Percentiles rank a stretch among this genome's conserved stretches.
phyloP scores from a whole-genome alignment of 345 rosid genomes.

The Heritiera littoralis region DNA sequence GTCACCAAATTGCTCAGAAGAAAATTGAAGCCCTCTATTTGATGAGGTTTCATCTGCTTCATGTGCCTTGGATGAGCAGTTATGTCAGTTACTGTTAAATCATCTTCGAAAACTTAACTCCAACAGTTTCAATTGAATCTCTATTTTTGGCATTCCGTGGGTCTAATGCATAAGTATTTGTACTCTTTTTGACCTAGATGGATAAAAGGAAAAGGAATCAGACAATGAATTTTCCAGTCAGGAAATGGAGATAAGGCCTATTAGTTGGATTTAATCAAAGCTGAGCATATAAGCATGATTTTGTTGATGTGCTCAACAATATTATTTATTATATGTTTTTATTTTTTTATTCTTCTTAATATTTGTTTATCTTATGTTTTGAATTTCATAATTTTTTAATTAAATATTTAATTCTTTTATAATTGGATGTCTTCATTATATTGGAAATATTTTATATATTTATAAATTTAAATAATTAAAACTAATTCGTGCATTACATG shows the following conservation, averaged over 20 bases:
- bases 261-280: neutral
- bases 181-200: slow-evolving; percentile 59
- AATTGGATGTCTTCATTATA: no score
- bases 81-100: slow-evolving; percentile 55
- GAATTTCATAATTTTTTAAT: no score
- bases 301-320: no score
- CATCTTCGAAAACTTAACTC: slow-evolving; percentile 53
- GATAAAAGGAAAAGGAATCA: neutral
- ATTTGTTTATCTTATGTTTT: no score
- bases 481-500: no score
- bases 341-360: no score
- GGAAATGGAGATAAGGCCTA: slow-evolving; percentile 1
- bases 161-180: slow-evolving; percentile 59
- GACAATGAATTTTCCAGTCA: slow-evolving; percentile 4
- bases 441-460: no score
- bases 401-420: no score
- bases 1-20: slow-evolving; percentile 66
- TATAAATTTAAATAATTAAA: no score
- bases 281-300: neutral
- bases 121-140: slow-evolving; percentile 43
- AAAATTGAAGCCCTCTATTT: slow-evolving; percentile 78
- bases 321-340: no score
- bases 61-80: slow-evolving; percentile 83
- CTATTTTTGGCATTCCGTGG: slow-evolving; percentile 42
- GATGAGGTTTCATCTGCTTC: slow-evolving; percentile 89